A percentile compares a stretch with the other conserved stretches of the same genome.
Evolutionary conservation across 2,329 filamentous ascomycete genomes (phyloP).

Genomic region (Sporothrix inflata): DNA sequence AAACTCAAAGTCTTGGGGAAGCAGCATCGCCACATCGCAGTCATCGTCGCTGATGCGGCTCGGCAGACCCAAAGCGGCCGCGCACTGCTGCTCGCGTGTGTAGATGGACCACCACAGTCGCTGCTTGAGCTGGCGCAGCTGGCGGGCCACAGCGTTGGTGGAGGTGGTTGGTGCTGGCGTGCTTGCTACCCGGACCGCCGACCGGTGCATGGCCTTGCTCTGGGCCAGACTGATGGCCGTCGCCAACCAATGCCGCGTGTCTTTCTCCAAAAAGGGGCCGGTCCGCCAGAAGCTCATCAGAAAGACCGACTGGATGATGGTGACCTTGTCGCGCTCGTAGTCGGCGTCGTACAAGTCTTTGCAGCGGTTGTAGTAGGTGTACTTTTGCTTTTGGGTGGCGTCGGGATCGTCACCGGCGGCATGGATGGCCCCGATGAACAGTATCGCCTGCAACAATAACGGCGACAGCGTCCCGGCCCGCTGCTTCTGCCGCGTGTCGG

Average conservation of each 20-base stretch:
- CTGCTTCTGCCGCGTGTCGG: background rate
- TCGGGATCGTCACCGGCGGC: background rate
- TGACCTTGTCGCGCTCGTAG: constrained; percentile 1
- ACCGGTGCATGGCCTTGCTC: constrained; percentile 13
- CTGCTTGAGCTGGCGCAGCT: background rate
- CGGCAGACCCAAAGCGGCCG: background rate
- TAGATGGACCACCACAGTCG: constrained; percentile 3
- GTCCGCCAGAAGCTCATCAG: constrained; percentile 18
- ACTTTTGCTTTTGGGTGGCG: background rate
- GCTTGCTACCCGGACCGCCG: background rate
- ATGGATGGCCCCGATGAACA: background rate
- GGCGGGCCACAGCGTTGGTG: background rate
- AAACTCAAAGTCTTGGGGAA: background rate
- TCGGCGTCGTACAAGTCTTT: constrained; percentile 18
- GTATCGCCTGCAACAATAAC: background rate
- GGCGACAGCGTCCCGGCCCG: background rate
- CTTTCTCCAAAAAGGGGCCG: background rate
- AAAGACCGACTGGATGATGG: background rate
- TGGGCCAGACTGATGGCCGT: constrained; percentile 10
- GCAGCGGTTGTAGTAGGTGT: constrained; percentile 7
- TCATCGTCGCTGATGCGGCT: constrained; percentile 1
- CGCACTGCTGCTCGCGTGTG: background rate
- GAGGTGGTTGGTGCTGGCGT: background rate
- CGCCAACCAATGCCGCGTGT: constrained; percentile 12
- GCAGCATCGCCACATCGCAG: background rate